Base-by-base conservation (phyloP, 2,329 filamentous ascomycete genomes). In the Penicillium aurantiogriseum region DNA sequence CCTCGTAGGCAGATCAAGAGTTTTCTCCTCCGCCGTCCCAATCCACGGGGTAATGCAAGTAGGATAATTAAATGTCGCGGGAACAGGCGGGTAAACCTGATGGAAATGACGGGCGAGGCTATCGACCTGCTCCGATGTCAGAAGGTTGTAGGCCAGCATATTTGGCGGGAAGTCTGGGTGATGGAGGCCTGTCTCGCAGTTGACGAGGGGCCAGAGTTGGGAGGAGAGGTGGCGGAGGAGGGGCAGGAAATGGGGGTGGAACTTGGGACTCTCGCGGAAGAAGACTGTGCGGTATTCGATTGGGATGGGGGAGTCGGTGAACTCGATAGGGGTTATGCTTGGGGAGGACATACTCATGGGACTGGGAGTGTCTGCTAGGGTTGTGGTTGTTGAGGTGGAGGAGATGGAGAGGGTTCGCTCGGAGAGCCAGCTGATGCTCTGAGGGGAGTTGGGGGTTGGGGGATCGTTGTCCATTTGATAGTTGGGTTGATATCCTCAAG, bases 101-200 rank as follows among this genome's bases (percentile, higher is more conserved):
- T 80, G 76, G 58, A 75, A 80, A 61, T 75, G 71, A 0, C 66
- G 56, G 11, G 77, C 76, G 0, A 80, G 70, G n/a, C 66, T 59
- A 54, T 79, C 76, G 3, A 79, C 69, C 59, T 79, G 73, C 1
- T 58, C 40, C 11, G 69, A 66, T 1, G 76, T 77, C 31, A 80
- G 71, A 8, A 79, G 69, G 54, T 78, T 72, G 62, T 72, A 79
- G 21, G 74, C 64, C 0, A 79, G 65, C 3, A 78, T 48, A 0
- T 63, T 73, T 2, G 17, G 49, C 0, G 77, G 77, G 58, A 79
- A 79, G 5, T 66, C 57, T 0, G 75, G 76, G 60, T 78, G 74
- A 1, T 65, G 40, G 15, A 62, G 63, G 38, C 73, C 76, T 0
- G 70, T 76, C 2, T 67, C 68, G 55, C 71, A 66, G 19, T 71